Evolutionary conservation across 164 flowering plant species (phyloP).

Genomic region (Berberis vulgaris): DNA sequence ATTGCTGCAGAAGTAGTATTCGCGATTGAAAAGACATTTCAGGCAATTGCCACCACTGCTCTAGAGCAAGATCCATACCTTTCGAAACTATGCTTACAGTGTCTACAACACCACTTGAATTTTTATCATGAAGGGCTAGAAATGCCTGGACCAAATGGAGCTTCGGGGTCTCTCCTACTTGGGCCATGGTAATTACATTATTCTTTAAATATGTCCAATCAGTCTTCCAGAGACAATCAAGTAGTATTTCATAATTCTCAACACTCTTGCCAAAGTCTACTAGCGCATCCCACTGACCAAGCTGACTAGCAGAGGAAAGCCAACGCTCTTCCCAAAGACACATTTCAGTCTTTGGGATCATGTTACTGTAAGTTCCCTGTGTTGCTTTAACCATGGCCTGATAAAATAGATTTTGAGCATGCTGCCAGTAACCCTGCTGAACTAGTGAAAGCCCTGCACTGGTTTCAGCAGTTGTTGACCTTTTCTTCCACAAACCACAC

Average conservation of each 20-base stretch:
- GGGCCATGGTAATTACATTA: conserved; percentile 75
- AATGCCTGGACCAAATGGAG: conserved; percentile 73
- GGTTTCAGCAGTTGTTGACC: conserved; percentile 87
- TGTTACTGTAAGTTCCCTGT: conserved; percentile 93
- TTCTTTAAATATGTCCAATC: conserved; percentile 85
- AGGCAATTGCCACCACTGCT: conserved; percentile 96
- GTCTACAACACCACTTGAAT: conserved; percentile 72
- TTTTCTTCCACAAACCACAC: conserved; percentile 94
- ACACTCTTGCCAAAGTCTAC: conserved; percentile 73
- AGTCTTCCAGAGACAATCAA: conserved; percentile 79
- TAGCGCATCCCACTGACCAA: conserved; percentile 87
- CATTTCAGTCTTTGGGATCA: conserved; percentile 99
- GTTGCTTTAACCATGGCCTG: conserved; percentile 98
- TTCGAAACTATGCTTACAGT: conserved; percentile 83
- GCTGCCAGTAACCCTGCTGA: conserved; percentile 99
- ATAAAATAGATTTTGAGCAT: conserved; percentile 88
- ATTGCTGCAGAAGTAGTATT: conserved; percentile 84
- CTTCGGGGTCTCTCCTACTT: conserved; percentile 84
- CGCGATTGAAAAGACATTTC: conserved; percentile 92
- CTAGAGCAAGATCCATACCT: conserved; percentile 84
- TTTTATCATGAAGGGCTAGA: conserved; percentile 85
- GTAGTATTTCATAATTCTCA: conserved; percentile 71
- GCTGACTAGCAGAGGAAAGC: conserved; percentile 84
- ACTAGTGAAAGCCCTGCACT: conserved; percentile 90
- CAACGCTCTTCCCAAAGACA: conserved; percentile 99